Base-by-base conservation (phyloP, 225 moss, liverwort and hornwort species). In the Asterella californica region DNA sequence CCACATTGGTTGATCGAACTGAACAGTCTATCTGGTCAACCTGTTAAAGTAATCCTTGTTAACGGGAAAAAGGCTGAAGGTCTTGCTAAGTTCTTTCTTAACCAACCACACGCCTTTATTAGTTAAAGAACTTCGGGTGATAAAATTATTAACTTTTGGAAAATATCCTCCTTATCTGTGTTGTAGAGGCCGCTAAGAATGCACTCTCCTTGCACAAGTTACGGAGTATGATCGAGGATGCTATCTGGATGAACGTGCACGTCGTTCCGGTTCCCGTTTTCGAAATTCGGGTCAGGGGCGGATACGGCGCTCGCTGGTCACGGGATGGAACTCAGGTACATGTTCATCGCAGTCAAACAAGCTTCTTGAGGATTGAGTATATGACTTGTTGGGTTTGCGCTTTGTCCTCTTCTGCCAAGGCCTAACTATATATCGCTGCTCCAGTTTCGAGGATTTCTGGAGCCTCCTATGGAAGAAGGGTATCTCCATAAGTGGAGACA, bases 401-500 rank as follows among this genome's bases (percentile, higher is more conserved):
- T 24, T 70, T 36, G 71, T 9, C 29, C 29, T 70, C 38, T 17
- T 32, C 55, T 76, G 18, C 33, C 15, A 18, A 46, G 10, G 38
- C 17, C 27, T 21, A 37, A 77, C 22, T 68, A 5, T 47, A 9
- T 6, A 9, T 5, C 17, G 8, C 27, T 46, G 34, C 11, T 53
- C 18, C 93, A 99, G 95, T 99, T 99, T 88, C 89, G 90, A 38
- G 93, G 93, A 76, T 93, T 99, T 84, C 77, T 99, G 34, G 99
- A 99, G 77, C 95, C 95, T 79, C 91, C 92, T 11, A 94, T 94
- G 99, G 90, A 93, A 55, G 93, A 92, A 81, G 95, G 95, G 5
- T 91, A 99, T 82, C 72, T 83, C 77, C 90, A 90, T 78, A 91
- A 92, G 84, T 99, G 99, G 99, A 91, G 88, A 81, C 93, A 93